These are phyloP conservation scores for Davidsoniella virescens DNA, from an alignment of 2,329 filamentous ascomycete species.

Conservation along the genomic window DNA sequence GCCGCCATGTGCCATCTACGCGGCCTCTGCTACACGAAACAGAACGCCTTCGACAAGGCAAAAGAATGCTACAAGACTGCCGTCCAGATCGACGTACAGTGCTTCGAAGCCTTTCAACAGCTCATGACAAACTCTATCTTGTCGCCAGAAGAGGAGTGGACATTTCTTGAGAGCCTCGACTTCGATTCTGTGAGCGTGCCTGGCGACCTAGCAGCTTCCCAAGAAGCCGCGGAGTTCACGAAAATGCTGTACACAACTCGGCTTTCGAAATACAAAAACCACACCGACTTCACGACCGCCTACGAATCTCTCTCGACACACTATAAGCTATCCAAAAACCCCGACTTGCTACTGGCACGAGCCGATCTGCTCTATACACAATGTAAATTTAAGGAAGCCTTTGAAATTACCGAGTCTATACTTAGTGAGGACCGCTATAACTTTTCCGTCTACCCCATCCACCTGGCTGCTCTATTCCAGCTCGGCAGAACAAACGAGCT, in stretches of 20 bases:
- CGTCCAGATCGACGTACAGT: conserved; percentile 90
- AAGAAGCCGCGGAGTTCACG: conserved; percentile 85
- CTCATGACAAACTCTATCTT: conserved; percentile 93
- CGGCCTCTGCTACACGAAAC: conserved; percentile 87
- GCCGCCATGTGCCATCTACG: conserved; percentile 94
- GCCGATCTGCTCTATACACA: conserved; percentile 89
- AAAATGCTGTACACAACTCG: conserved; percentile 93
- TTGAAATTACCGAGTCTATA: conserved; percentile 69
- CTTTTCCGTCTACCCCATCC: conserved; percentile 74
- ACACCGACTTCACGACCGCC: conserved; percentile 63
- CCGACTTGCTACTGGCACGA: conserved; percentile 76
- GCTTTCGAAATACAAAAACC: conserved; percentile 87
- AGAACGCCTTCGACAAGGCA: conserved; percentile 91
- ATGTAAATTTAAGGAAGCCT: conserved; percentile 77
- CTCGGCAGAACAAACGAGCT: conserved; percentile 73
- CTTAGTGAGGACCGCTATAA: conserved; percentile 76
- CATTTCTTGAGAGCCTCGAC: conserved; percentile 73
- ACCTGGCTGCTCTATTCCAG: conserved; percentile 81
- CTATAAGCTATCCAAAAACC: conserved; percentile 72
- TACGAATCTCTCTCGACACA: conserved; percentile 86
- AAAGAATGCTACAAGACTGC: conserved; percentile 98
- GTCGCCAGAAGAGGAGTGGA: conserved; percentile 75
- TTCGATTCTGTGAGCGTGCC: conserved; percentile 65
- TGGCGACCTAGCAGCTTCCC: conserved; percentile 49
- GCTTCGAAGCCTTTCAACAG: conserved; percentile 95